phyloP scores from a whole-genome alignment of 169 alveolate species.

The Cyclospora cayetanensis region DNA sequence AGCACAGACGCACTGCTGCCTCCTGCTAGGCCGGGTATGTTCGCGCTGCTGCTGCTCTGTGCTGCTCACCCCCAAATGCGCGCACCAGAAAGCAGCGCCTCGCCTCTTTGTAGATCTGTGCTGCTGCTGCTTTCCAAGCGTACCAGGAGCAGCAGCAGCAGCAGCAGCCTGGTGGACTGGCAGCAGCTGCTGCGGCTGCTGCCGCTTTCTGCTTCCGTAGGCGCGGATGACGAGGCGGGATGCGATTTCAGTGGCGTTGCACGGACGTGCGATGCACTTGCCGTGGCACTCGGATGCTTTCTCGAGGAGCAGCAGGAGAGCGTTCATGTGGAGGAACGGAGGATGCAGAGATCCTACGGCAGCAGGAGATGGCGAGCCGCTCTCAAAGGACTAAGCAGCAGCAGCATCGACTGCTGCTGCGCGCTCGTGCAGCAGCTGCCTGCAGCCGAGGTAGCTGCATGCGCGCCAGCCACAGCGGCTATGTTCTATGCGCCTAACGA shows the following conservation, averaged over 20 bases:
- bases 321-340: neutral
- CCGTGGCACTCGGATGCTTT: neutral
- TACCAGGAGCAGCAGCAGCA: constrained; percentile 20
- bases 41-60: constrained; percentile 61
- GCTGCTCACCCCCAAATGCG: constrained; percentile 47
- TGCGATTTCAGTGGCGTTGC: constrained; percentile 2
- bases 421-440: constrained; percentile 4
- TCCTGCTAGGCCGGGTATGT: constrained; percentile 32
- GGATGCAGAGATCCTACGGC: neutral
- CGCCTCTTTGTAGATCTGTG: neutral
- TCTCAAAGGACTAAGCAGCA: constrained; percentile 16
- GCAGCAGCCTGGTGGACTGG: neutral
- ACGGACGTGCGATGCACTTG: neutral
- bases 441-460: constrained; percentile 44
- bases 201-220: constrained; percentile 3
- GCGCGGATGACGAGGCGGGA: neutral
- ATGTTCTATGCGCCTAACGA: constrained; percentile 8
- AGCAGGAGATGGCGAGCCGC: neutral
- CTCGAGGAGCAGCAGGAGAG: constrained; percentile 38
- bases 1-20: neutral
- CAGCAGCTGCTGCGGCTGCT: constrained; percentile 65
- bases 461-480: neutral
- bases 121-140: constrained; percentile 16
- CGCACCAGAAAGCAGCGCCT: neutral
- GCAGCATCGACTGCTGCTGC: constrained; percentile 46